A percentile compares a stretch with the other conserved stretches of the same genome.
Evolutionary conservation across 768 basidiomycete genomes (phyloP).

Genomic region (Tricholoma matsutake): DNA sequence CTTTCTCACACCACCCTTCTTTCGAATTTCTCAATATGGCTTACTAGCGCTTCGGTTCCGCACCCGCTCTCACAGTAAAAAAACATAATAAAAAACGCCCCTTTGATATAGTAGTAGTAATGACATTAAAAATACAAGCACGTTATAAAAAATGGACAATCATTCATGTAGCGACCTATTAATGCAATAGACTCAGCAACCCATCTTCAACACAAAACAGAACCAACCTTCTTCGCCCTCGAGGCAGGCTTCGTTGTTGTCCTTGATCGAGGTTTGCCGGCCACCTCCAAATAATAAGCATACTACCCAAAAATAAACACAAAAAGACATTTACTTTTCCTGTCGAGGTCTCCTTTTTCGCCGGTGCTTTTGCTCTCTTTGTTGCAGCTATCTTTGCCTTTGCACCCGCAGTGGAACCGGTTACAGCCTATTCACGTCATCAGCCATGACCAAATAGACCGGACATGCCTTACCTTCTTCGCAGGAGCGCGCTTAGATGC

Average conservation of each 20-base stretch:
- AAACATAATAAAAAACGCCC: too few relatives aligned
- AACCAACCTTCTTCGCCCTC: slow-evolving; percentile 29
- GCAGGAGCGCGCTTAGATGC: slow-evolving; percentile 49
- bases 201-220: too few relatives aligned
- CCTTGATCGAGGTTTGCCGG: slow-evolving; percentile 31
- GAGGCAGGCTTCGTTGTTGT: slow-evolving; percentile 21
- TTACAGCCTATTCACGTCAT: slow-evolving; percentile 40
- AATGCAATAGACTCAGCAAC: too few relatives aligned
- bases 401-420: slow-evolving; percentile 42
- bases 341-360: slow-evolving; percentile 32
- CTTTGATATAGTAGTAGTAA: slow-evolving; percentile 4
- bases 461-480: slow-evolving; percentile 55
- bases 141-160: slow-evolving; percentile 11
- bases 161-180: not conserved
- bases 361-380: slow-evolving; percentile 35
- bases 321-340: slow-evolving; percentile 22
- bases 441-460: not conserved
- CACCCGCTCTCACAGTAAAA: too few relatives aligned
- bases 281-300: slow-evolving; percentile 17
- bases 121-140: slow-evolving; percentile 23
- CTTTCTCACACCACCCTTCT: too few relatives aligned
- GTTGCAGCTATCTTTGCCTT: slow-evolving; percentile 38
- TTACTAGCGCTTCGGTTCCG: too few relatives aligned
- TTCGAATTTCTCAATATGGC: too few relatives aligned
- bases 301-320: slow-evolving; percentile 1